Base-by-base conservation (phyloP, 345 rosid species). In the Brassica rapa region DNA sequence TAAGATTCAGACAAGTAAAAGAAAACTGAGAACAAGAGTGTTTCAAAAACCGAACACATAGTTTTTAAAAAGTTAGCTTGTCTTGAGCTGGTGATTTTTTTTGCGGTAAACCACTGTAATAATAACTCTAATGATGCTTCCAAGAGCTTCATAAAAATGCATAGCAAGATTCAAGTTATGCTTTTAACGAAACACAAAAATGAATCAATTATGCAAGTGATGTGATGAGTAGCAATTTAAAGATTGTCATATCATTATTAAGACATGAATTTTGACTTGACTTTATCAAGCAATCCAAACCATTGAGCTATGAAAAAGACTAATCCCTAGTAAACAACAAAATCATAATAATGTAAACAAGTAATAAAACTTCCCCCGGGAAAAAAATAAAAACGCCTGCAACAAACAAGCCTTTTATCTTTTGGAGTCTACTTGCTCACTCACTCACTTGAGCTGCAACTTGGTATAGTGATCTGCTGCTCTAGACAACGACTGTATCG, bases 401-500 rank as follows among this genome's bases (percentile, higher is more conserved):
- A 43, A 70, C 19, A 14, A 14, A 49, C 55, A 49, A 49, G 64
- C 19, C 55, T 75, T 35, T 35, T 49, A 75, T 66, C 59, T 25
- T 74, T 25, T 24, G 51, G 14, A 67, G 49, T 39, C 49, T 39
- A 53, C 1, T n/a, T 16, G 21, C 21, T 19, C 21, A 19, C 55
- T 73, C 83, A 35, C 6, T 35, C 41, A 86, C 66, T 86, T 85
- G 37, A 83, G 82, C 74, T 80, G 85, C 57, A 79, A 77, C 82
- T 88, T 94, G 89, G 64, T 83, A 82, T 83, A 87, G 64, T 83
- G 85, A 81, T 94, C 99, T 3, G 88, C 97, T 77, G 98, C 99
- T 89, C 92, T 90, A 19, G 99, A 93, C 78, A 95, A 65, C 2
- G 99, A 95, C 78, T 93, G 97, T 84, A 95, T 87, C 37, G 99